Evolutionary conservation across 257 asterid species (phyloP).

Genomic region (Primulina tabacum): DNA sequence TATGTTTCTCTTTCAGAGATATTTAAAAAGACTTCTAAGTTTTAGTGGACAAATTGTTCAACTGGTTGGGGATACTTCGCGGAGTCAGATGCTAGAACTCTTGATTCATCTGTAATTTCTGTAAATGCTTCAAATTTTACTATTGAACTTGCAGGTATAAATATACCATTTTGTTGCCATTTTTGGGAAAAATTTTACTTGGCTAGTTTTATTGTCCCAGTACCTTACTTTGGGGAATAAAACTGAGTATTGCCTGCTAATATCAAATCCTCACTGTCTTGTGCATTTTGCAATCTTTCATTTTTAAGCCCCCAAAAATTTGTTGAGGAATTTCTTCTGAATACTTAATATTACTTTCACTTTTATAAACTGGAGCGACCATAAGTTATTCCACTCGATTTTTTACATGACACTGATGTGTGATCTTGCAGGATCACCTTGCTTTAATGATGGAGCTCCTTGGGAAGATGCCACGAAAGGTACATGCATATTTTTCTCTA

Average conservation of each 20-base stretch:
- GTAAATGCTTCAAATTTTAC: slow-evolving; percentile 7
- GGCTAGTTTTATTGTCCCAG: slow-evolving; percentile 10
- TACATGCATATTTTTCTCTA: slow-evolving; percentile 29
- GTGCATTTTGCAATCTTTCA: neutral
- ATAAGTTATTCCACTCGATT: slow-evolving; percentile 7
- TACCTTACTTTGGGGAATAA: neutral
- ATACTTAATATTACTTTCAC: neutral
- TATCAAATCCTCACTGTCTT: neutral
- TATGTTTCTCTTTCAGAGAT: neutral
- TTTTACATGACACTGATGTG: slow-evolving; percentile 20
- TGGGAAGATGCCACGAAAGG: slow-evolving; percentile 95
- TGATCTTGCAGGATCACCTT: slow-evolving; percentile 74
- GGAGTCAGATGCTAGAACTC: neutral
- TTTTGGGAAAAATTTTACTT: slow-evolving; percentile 7
- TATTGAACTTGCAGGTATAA: neutral
- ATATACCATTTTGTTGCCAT: neutral
- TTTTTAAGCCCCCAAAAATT: neutral
- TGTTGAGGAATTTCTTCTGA: slow-evolving; percentile 1
- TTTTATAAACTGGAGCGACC: slow-evolving; percentile 1
- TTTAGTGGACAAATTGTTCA: neutral
- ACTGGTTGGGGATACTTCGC: slow-evolving; percentile 12
- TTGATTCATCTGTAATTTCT: neutral
- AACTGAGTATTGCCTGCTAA: slow-evolving; percentile 1
- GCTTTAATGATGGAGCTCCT: slow-evolving; percentile 98
- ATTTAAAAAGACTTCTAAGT: neutral